Evolutionary conservation across 495 filamentous ascomycete genomes (phyloP).

Genomic region (Neohortaea acidophila): DNA sequence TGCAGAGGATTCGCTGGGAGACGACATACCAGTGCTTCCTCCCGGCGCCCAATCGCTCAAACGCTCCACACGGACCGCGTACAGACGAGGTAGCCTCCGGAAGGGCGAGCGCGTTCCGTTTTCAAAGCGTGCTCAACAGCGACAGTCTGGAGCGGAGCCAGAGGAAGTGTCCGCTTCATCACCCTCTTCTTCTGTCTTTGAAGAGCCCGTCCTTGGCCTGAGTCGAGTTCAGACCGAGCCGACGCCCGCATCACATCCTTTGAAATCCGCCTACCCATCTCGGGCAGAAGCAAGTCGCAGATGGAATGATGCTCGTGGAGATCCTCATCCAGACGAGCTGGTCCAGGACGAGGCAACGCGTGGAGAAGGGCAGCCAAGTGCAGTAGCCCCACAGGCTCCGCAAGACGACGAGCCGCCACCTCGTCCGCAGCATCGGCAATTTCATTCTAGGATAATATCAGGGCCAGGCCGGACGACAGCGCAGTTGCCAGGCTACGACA

Average conservation of each 20-base stretch:
- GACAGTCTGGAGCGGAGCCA: slow-evolving; percentile 19
- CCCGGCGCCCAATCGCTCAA: slow-evolving; percentile 63
- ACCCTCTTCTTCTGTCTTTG: slow-evolving; percentile 27
- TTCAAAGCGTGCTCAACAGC: slow-evolving; percentile 45
- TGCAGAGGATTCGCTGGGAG: slow-evolving; percentile 36
- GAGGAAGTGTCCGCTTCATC: slow-evolving; percentile 39
- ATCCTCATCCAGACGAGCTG: slow-evolving; percentile 2
- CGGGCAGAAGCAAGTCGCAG: background rate
- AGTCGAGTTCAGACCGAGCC: slow-evolving; percentile 67
- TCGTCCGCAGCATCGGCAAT: slow-evolving; percentile 18
- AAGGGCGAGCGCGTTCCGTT: slow-evolving; percentile 64
- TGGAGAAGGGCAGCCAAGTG: background rate
- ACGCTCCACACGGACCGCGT: slow-evolving; percentile 82
- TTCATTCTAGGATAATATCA: slow-evolving; percentile 28
- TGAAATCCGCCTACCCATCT: too few relatives aligned
- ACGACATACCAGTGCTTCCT: slow-evolving; percentile 80
- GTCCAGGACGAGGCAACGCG: background rate
- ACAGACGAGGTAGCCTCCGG: slow-evolving; percentile 70
- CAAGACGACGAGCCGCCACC: slow-evolving; percentile 4
- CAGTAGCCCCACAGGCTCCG: background rate
- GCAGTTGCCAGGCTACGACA: slow-evolving; percentile 25
- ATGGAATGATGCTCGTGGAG: too few relatives aligned
- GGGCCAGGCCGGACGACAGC: slow-evolving; percentile 28
- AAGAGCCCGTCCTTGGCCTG: slow-evolving; percentile 36
- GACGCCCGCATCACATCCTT: slow-evolving; percentile 35